Evolutionary conservation across 306 rosid species (phyloP), one percentile per base, ranked within the genome.

Genomic region (Medicago lupulina): DNA sequence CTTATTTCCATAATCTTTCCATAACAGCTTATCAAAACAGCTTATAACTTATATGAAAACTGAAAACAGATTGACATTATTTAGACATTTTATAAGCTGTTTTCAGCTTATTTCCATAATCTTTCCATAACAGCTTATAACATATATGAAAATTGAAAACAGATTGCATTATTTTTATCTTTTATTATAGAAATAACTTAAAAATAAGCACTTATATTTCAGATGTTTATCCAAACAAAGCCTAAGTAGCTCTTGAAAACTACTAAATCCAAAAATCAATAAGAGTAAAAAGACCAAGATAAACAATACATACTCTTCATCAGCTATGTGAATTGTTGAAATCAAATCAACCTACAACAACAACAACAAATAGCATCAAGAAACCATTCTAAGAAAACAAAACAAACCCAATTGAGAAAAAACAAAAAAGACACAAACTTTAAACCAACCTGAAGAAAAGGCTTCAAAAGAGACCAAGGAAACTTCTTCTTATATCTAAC

Each of bases 291-390:
- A 49, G 39, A 43, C 50, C 9, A 68, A 65, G 70, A 81, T 66
- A 18, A 17, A 15, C 86, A 77, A 66, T 41, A 66, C 97, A 57
- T 86, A 95, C 98, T 90, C 92, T 85, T 90, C 86, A 83, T 95
- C 98, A 23, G 93, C 98, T 43, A 95, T 95, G 74, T 95, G 98
- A 90, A 95, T 90, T 39, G 98, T 95, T 5, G 98, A 95, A 70
- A 95, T 90, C 93, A 95, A 86, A 87, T 95, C 98, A 77, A 95
- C 98, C 98, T 95, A 79, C 80, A 89, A 79, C 70, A 89, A 63
- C 44, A 79, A 53, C 2, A 79, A 51, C 2, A 9, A 0, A 25
- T 28, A 25, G n/a, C n/a, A 54, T 67, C 14, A 70, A 47, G 13
- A 14, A 11, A 71, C 17, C 36, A 51, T 1, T 19, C 9, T 41